phyloP scores from a whole-genome alignment of 495 filamentous ascomycete species.

The Opeltia flavorubescens region DNA sequence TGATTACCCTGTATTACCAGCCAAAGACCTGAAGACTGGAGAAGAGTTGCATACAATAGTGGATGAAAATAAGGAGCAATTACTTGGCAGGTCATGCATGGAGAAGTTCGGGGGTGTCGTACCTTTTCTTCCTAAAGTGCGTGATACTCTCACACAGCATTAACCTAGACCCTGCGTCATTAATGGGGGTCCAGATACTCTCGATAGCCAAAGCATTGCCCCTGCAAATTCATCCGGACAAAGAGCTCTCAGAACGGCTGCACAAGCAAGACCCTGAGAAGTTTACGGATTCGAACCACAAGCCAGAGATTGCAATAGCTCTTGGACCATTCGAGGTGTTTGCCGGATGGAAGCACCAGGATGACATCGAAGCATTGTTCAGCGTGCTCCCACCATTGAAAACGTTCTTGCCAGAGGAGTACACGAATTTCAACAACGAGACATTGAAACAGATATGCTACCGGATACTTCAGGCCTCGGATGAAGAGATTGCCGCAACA shows the following conservation, averaged over 20 bases:
- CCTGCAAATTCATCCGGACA: conserved; percentile 69
- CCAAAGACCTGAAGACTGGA: conserved; percentile 44
- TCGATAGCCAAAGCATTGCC: conserved; percentile 68
- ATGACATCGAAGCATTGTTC: conserved; percentile 46
- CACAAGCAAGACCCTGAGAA: conserved; percentile 47
- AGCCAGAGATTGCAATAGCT: conserved; percentile 70
- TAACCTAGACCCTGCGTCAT: too few species aligned
- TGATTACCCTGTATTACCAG: conserved; percentile 60
- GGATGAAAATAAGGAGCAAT: conserved; percentile 42
- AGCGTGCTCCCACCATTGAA: conserved; percentile 34
- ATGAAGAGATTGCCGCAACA: conserved; percentile 33
- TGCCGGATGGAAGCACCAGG: conserved; percentile 56
- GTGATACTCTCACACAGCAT: neutral
- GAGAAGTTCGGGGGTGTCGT: conserved; percentile 52
- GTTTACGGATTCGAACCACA: conserved; percentile 64
- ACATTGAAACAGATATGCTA: conserved; percentile 45
- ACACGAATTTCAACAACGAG: conserved; percentile 40
- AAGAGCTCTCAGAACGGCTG: conserved; percentile 45
- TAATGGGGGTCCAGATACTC: conserved; percentile 43
- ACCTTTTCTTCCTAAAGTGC: conserved; percentile 61
- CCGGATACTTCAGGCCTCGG: conserved; percentile 38
- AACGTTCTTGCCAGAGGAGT: conserved; percentile 32
- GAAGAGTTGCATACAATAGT: conserved; percentile 53
- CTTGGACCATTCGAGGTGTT: conserved; percentile 69
- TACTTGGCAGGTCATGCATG: conserved; percentile 50